phyloP scores from a whole-genome alignment of 164 flowering plant species.

The Echeveria elegans region DNA sequence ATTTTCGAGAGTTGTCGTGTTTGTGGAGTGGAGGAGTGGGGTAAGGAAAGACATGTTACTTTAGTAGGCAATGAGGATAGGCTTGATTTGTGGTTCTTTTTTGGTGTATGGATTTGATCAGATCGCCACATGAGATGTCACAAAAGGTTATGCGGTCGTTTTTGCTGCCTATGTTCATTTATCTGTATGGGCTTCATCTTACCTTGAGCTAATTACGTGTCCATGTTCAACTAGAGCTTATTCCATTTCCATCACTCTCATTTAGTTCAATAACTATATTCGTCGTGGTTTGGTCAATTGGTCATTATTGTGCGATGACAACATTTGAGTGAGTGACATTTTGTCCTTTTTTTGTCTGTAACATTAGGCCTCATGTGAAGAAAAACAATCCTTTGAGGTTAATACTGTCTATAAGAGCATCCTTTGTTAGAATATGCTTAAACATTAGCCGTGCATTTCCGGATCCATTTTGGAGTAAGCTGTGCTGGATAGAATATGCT shows the following conservation, averaged over 20 bases:
- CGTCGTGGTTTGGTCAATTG: not conserved
- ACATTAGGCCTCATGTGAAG: no score
- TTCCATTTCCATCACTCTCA: not conserved
- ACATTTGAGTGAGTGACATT: conserved; percentile 1
- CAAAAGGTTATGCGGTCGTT: not conserved
- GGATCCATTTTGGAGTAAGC: no score
- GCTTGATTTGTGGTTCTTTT: not conserved
- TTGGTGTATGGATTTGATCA: not conserved
- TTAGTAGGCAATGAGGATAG: conserved; percentile 1
- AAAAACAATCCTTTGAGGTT: no score
- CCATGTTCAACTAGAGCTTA: not conserved
- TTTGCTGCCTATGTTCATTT: not conserved
- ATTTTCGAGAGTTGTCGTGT: not conserved
- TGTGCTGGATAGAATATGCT: no score
- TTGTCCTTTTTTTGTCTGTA: no score
- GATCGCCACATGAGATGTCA: not conserved
- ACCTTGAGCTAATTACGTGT: not conserved
- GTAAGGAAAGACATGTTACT: not conserved
- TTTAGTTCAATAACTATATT: not conserved
- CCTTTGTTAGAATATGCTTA: no score
- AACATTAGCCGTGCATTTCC: no score
- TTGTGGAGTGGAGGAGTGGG: not conserved
- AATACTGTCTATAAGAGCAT: no score
- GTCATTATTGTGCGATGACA: not conserved
- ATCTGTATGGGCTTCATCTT: not conserved